Conservation (phyloP, 495 filamentous ascomycete species). For the Cudoniella acicularis region DNA sequence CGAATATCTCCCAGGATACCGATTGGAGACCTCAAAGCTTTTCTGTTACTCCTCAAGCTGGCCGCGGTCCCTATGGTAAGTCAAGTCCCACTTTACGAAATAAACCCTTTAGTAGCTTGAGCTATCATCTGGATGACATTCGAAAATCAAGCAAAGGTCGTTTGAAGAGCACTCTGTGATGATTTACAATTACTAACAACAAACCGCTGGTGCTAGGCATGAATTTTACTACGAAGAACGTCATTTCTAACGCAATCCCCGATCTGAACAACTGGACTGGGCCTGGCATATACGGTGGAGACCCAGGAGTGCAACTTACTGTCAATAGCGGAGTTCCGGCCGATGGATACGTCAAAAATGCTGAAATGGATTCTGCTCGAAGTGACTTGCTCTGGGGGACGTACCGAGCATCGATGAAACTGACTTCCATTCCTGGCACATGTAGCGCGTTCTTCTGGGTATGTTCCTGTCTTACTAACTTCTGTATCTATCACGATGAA, state of each 20-base stretch:
- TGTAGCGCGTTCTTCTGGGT: conserved; percentile 81
- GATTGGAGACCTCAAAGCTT: conserved; percentile 65
- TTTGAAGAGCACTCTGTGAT: too few relatives aligned
- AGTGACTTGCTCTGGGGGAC: conserved; percentile 61
- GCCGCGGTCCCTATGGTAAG: conserved; percentile 58
- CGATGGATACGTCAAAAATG: conserved; percentile 51
- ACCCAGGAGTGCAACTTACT: conserved; percentile 56
- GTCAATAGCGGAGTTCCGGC: conserved; percentile 44
- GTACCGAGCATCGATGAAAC: conserved; percentile 63
- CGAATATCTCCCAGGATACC: conserved; percentile 42
- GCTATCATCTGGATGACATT: too few relatives aligned
- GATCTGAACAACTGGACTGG: conserved; percentile 33
- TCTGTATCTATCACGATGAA: not conserved
- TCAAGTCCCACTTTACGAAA: too few relatives aligned
- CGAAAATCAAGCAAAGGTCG: too few relatives aligned
- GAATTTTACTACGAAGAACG: conserved; percentile 48
- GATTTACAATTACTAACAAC: not conserved
- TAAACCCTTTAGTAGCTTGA: too few relatives aligned
- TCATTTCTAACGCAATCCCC: conserved; percentile 48
- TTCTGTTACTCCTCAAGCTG: conserved; percentile 46
- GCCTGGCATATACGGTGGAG: conserved; percentile 39
- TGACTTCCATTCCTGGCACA: conserved; percentile 55
- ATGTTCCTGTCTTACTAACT: too few relatives aligned
- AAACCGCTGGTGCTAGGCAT: not conserved
- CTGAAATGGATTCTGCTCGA: conserved; percentile 55